Base-by-base conservation (phyloP, 1,284 basidiomycete genomes). In the Cutaneotrichosporon arboriforme region DNA sequence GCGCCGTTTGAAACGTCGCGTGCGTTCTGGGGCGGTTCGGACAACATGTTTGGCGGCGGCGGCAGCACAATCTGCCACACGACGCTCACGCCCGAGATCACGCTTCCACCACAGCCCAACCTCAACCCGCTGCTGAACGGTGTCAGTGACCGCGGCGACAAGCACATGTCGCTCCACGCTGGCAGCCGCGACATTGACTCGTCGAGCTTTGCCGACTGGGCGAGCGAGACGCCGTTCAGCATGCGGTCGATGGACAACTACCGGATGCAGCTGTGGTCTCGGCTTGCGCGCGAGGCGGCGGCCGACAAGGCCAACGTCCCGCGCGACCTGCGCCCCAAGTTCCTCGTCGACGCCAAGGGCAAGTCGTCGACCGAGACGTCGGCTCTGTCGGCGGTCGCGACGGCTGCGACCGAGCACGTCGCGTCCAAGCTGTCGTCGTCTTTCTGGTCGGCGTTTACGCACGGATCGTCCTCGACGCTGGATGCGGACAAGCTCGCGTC, bases 61-160 rank as follows among this genome's bases (percentile, higher is more conserved):
- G 87, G 87, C 3, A 81, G 86, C 63, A 92, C 87, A 0, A 85
- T 87, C 40, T 90, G 92, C 2, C 90, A 94, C 69, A 84, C 88
- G 2, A 84, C 88, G 0, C 79, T 90, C 49, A 81, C 89, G 23
- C 88, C 89, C 2, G 83, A 80, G 62, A 73, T 77, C 46, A 66
- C 67, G 38, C 65, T 77, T 21, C 72, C 72, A 17, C 54, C 59
- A 0, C 58, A 73, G n/a, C 72, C 82, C 56, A 91, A 91, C 70
- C 81, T 91, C 72, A 91, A 91, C 69, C 89, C 90, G 0, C 75
- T 80, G 18, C 74, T 88, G 66, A 86, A 87, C 67, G 70, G 34
- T n/a, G 36, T 22, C 36, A 21, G 39, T 31, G 34, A 41, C 33
- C 42, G 49, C 49, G 18, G 37, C 22, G 45, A 46, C 34, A 46